Percentiles rank a stretch among this genome's conserved stretches.
These are phyloP conservation scores for Sphaerulina populicola DNA, from an alignment of 2,329 filamentous ascomycete genomes.

Conservation along the genomic window DNA sequence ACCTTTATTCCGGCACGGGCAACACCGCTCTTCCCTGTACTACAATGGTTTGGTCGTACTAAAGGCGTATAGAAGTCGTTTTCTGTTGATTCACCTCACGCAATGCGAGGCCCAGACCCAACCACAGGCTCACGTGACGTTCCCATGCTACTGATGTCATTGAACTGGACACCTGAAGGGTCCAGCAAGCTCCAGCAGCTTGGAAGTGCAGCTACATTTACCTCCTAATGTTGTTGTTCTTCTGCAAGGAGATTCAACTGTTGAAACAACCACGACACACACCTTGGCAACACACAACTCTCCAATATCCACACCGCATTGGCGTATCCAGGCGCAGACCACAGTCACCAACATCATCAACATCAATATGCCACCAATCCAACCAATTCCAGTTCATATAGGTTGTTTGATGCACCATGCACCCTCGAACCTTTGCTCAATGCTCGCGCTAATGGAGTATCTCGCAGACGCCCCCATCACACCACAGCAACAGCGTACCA, in stretches of 20 bases:
- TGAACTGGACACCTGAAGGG: background rate
- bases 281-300: background rate
- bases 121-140: background rate
- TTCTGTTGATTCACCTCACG: constrained; percentile 3
- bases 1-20: constrained; percentile 28
- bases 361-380: constrained; percentile 43
- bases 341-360: constrained; percentile 8
- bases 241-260: constrained; percentile 1
- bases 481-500: constrained; percentile 27
- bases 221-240: background rate
- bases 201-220: background rate
- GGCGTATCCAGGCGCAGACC: background rate
- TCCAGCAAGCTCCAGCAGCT: background rate
- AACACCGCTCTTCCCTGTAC: constrained; percentile 29
- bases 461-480: constrained; percentile 37
- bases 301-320: too few relatives aligned
- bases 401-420: background rate
- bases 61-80: constrained; percentile 27
- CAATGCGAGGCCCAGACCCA: too few relatives aligned
- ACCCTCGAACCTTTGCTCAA: background rate
- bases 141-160: background rate
- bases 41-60: constrained; percentile 29
- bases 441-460: background rate
- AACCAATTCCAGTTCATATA: constrained; percentile 41
- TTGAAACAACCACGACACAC: background rate